Evolutionary conservation across 2,329 filamentous ascomycete genomes (phyloP).

Genomic region (Byssothecium circinans): DNA sequence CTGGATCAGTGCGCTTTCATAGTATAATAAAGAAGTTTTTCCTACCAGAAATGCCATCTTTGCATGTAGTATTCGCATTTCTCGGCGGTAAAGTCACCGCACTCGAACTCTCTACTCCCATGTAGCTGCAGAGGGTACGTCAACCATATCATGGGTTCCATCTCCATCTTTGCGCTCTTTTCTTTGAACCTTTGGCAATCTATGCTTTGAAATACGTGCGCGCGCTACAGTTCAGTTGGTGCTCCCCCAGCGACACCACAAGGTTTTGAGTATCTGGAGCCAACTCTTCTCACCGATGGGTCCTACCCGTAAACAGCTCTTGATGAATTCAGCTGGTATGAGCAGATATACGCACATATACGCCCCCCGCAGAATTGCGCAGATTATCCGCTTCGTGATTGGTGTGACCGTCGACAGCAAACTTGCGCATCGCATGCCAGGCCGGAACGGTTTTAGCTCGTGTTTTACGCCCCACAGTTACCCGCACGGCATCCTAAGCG

Average conservation of each 20-base stretch:
- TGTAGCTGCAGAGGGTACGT: constrained; percentile 17
- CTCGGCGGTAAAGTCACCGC: constrained; percentile 44
- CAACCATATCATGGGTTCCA: constrained; percentile 19
- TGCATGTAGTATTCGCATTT: constrained; percentile 51
- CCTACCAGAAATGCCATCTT: constrained; percentile 56
- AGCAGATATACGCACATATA: too few relatives aligned
- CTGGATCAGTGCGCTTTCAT: background rate
- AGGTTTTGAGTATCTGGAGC: too few relatives aligned
- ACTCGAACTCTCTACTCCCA: constrained; percentile 25
- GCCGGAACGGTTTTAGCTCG: background rate
- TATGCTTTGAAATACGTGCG: too few relatives aligned
- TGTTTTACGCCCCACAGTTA: background rate
- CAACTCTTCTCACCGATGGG: too few relatives aligned
- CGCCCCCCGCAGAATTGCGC: too few relatives aligned
- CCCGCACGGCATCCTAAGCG: too few relatives aligned
- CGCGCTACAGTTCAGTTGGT: too few relatives aligned
- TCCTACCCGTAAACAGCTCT: too few relatives aligned
- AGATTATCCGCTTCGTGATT: too few relatives aligned
- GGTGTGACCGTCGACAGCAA: background rate
- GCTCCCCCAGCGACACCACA: too few relatives aligned
- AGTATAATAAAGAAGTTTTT: background rate
- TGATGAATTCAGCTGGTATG: too few relatives aligned
- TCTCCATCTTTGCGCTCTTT: background rate
- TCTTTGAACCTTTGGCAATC: background rate
- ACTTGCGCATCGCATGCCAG: background rate